phyloP scores from a whole-genome alignment of 345 rosid genomes.

The Salix brachista region DNA sequence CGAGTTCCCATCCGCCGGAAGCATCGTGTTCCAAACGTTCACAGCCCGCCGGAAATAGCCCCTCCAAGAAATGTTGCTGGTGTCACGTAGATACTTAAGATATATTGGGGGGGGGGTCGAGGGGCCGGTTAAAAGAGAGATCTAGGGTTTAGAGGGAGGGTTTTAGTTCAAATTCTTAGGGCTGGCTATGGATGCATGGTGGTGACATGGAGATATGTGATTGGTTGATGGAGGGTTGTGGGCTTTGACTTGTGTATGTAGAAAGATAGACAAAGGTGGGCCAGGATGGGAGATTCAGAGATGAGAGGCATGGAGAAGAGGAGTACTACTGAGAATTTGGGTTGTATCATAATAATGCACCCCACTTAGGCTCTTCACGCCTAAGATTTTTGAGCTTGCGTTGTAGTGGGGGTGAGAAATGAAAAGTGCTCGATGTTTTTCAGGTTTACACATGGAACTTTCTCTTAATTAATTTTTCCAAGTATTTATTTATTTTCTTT shows the following conservation, averaged over 20 bases:
- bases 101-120: not conserved
- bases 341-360: constrained; percentile 68
- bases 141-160: not conserved
- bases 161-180: constrained; percentile 21
- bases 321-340: constrained; percentile 23
- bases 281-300: not conserved
- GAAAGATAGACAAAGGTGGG: constrained; percentile 11
- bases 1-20: constrained; percentile 71
- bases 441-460: constrained; percentile 24
- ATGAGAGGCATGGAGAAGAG: not conserved
- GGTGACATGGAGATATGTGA: constrained; percentile 44
- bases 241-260: constrained; percentile 42
- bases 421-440: constrained; percentile 18
- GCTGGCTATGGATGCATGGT: not conserved
- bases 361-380: constrained; percentile 91
- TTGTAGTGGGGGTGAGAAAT: constrained; percentile 16
- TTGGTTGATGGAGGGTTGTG: constrained; percentile 29
- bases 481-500: too few species aligned
- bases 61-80: not conserved
- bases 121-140: constrained; percentile 9
- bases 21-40: constrained; percentile 74
- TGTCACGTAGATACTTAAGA: not conserved
- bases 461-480: not conserved
- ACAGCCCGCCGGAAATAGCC: constrained; percentile 45
- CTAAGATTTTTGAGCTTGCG: constrained; percentile 65